Base-by-base conservation (phyloP, 768 basidiomycete genomes). In the Coprinopsis sp. region DNA sequence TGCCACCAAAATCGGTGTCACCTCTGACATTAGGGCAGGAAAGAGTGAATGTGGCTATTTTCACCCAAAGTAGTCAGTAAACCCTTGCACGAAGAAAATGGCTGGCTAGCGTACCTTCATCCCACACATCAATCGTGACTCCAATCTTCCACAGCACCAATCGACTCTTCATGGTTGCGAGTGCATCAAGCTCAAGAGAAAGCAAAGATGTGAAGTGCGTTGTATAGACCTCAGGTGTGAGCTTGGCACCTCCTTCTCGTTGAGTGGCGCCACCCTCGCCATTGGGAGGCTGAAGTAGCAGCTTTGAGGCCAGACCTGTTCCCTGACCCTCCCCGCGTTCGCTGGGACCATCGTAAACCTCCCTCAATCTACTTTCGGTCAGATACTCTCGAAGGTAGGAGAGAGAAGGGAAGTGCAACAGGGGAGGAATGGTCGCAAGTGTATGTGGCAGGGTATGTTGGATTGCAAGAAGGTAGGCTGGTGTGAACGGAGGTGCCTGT, bases 401-500 rank as follows among this genome's bases (percentile, higher is more conserved):
- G 46, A 61, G 33, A 48, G 68, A 52, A 24, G 74, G 76, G 55
- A 74, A 76, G 28, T 67, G 44, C 52, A 70, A 62, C 54, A 70
- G 53, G 46, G 74, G 64, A 8, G 70, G 67, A 22, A 75, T 61
- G 49, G 70, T 65, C 29, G 64, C 57, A 43, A 77, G 62, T 18
- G 58, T 59, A 56, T 76, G 72, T 36, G 64, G 55, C 59, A 68
- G 66, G 49, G 62, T 70, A n/a, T n/a, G n/a, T 65, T 77, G 74
- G 25, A 77, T 71, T 51, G 72, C 69, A 65, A 66, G 67, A 49
- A 77, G 64, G 59, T 71, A 76, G 54, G 72, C 67, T 33, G 73
- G 76, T 47, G 74, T 59, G 57, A 73, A 77, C 33, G 65, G 60
- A 34, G 74, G 70, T 51, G 76, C 76, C 74, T 77, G 44, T 11